phyloP scores from a whole-genome alignment of 208 protist species.

The Blastocrithidia nonstop region DNA sequence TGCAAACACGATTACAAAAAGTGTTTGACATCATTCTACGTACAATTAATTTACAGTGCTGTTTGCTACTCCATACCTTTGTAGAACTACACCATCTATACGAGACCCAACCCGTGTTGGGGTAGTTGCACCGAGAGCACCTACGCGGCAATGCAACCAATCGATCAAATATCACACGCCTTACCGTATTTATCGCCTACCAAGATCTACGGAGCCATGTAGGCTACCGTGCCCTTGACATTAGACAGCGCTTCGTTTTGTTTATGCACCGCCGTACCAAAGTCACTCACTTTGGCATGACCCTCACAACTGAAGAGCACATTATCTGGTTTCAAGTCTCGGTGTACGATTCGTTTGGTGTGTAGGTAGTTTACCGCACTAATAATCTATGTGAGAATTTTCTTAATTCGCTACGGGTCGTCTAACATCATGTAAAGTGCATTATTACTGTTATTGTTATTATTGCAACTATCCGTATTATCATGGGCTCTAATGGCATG shows the following conservation, averaged over 20 bases:
- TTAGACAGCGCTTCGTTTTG: slow-evolving; percentile 18
- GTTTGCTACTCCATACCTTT: slow-evolving; percentile 22
- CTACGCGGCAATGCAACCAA: slow-evolving; percentile 89
- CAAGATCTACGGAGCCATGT: slow-evolving; percentile 87
- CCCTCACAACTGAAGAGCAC: slow-evolving; percentile 61
- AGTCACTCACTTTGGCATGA: slow-evolving; percentile 59
- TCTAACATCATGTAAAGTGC: no score
- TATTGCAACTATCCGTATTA: no score
- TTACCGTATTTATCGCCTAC: slow-evolving; percentile 76
- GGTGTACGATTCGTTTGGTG: slow-evolving; percentile 57
- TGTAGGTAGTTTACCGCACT: slow-evolving; percentile 59
- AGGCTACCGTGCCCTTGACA: slow-evolving; percentile 69
- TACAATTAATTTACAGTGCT: slow-evolving; percentile 36
- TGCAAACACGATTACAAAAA: slow-evolving; percentile 49
- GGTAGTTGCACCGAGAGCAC: slow-evolving; percentile 43
- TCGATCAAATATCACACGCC: slow-evolving; percentile 90
- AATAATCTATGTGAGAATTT: slow-evolving; percentile 46
- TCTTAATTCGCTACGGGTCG: slow-evolving; percentile 26
- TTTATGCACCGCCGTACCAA: slow-evolving; percentile 62
- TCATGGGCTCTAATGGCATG: no score
- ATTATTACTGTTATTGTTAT: no score
- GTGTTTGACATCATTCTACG: slow-evolving; percentile 18
- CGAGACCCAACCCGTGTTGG: slow-evolving; percentile 32
- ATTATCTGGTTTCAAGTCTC: slow-evolving; percentile 81
- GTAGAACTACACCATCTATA: slow-evolving; percentile 62